Conservation (phyloP, 108 stramenopile genomes). For the Skeletonema tropicum region DNA sequence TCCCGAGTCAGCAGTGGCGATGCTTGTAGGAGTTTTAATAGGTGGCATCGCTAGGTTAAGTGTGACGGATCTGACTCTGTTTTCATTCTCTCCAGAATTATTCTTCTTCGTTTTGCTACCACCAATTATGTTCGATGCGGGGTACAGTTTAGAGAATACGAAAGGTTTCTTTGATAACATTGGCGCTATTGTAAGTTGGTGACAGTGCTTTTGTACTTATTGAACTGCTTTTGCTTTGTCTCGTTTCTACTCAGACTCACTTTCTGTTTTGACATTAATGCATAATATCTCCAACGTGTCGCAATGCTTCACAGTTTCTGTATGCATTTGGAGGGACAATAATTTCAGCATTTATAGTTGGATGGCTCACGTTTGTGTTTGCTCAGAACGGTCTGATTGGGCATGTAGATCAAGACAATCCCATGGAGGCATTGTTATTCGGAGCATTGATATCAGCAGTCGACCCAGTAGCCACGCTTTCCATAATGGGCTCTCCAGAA, state of each 20-base stretch:
- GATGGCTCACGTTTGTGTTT: constrained; percentile 75
- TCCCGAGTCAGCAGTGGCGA: constrained; percentile 81
- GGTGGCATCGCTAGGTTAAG: constrained; percentile 76
- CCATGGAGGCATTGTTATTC: constrained; percentile 95
- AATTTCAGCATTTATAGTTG: constrained; percentile 94
- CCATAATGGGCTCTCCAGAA: constrained; percentile 79
- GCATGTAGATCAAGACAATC: constrained; percentile 83
- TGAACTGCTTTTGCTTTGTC: too few relatives aligned
- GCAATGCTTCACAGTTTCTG: constrained; percentile 27
- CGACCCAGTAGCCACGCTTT: constrained; percentile 97
- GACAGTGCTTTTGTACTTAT: too few relatives aligned
- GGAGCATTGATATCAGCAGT: constrained; percentile 95
- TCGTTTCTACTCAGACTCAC: too few relatives aligned
- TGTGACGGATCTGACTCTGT: constrained; percentile 65
- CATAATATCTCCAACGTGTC: too few relatives aligned
- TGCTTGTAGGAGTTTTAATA: constrained; percentile 78
- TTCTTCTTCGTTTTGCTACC: constrained; percentile 97
- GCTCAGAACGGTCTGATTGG: constrained; percentile 74
- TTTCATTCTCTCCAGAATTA: constrained; percentile 88
- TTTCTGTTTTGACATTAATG: too few relatives aligned
- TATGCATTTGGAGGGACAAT: constrained; percentile 96
- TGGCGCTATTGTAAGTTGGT: constrained; percentile 69
- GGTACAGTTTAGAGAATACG: constrained; percentile 83
- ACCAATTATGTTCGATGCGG: constrained; percentile 98
- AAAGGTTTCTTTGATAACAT: constrained; percentile 95